Conservation (phyloP, 1,284 basidiomycete species). For the Testicularia cyperi region DNA sequence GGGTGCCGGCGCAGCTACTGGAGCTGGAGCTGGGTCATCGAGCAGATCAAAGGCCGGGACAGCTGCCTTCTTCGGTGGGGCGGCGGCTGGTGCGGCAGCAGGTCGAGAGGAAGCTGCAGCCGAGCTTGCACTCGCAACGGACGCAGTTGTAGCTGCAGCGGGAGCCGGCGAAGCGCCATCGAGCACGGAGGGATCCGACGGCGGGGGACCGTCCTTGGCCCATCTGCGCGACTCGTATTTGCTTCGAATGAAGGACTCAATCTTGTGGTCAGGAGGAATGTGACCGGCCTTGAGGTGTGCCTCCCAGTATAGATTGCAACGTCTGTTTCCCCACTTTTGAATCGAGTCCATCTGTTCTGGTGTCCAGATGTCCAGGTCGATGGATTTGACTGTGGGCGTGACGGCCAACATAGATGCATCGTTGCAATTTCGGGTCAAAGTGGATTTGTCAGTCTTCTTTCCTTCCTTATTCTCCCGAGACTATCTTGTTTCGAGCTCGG, state of each 20-base stretch:
- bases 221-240: constrained; percentile 93
- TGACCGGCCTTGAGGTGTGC: constrained; percentile 91
- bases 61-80: background rate
- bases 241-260: constrained; percentile 94
- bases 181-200: constrained; percentile 77
- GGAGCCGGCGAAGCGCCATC: constrained; percentile 63
- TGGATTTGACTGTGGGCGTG: constrained; percentile 74
- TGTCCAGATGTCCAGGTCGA: constrained; percentile 96
- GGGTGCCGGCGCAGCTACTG: constrained; percentile 3
- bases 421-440: no score
- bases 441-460: no score
- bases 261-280: constrained; percentile 92
- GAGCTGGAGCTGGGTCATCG: constrained; percentile 14
- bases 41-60: constrained; percentile 14
- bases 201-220: constrained; percentile 84
- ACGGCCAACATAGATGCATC: no score
- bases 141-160: background rate
- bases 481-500: no score
- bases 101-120: background rate
- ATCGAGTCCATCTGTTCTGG: constrained; percentile 84
- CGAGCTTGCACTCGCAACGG: background rate
- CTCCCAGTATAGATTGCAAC: constrained; percentile 95
- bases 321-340: constrained; percentile 87
- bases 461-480: no score
- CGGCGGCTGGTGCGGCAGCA: no score